Conservation (phyloP, 257 asterid species). For the Salvia hispanica region DNA sequence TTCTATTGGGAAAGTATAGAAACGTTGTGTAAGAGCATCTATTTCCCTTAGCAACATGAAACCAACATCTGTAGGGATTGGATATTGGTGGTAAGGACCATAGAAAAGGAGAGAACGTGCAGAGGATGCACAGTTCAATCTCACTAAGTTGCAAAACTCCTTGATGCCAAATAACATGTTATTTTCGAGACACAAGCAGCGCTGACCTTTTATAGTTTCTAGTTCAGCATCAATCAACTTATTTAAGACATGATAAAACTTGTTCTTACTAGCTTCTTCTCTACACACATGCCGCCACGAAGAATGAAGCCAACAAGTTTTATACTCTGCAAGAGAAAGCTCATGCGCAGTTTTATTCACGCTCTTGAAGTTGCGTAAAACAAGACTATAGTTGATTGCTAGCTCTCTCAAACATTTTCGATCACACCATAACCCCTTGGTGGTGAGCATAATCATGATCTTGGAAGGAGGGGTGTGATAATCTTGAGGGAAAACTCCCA, state of each 20-base stretch:
- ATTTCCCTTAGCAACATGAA: conserved; percentile 19
- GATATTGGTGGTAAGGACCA: background rate
- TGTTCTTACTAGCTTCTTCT: background rate
- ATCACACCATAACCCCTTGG: background rate
- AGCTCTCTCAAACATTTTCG: too few relatives aligned
- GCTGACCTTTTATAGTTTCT: too few relatives aligned
- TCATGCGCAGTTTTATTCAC: too few relatives aligned
- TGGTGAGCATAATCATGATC: background rate
- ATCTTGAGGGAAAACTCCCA: conserved; percentile 11
- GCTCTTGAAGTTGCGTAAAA: too few relatives aligned
- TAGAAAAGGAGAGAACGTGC: background rate
- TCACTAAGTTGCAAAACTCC: too few relatives aligned
- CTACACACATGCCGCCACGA: too few relatives aligned
- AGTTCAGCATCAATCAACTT: too few relatives aligned
- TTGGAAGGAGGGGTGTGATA: conserved; percentile 1
- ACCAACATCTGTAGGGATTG: background rate
- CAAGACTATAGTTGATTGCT: background rate
- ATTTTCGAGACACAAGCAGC: too few relatives aligned
- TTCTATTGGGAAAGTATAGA: conserved; percentile 3
- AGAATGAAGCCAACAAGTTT: too few relatives aligned
- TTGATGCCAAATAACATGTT: background rate
- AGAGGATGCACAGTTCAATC: background rate
- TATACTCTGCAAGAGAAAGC: too few relatives aligned
- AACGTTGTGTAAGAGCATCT: conserved; percentile 21
- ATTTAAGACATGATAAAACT: background rate